Evolutionary conservation across 805 yeast species (phyloP), one percentile per base, ranked within the genome.

Genomic region (Starmera pachycereana): DNA sequence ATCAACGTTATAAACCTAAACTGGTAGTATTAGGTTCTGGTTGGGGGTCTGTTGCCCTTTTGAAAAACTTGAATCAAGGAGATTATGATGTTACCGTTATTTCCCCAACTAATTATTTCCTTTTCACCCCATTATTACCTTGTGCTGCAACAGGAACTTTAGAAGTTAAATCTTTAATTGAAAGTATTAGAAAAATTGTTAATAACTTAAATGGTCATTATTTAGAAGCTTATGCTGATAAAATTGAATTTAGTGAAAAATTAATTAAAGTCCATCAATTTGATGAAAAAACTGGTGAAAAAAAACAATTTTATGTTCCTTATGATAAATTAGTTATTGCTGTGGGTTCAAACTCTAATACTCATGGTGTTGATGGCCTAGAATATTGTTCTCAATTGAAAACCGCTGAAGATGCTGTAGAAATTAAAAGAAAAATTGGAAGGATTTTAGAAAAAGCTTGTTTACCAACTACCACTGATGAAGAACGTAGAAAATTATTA

Each of bases 281-380:
- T 22, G 66, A 63, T 39, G 60, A 70, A 30, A 50, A 52, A 12
- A 57, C 65, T n/a, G 72, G 72, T 36, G 64, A 60, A 32, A 53
- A 50, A 16, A 46, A 58, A 10, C 56, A 61, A 39, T 78, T 76
- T 51, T 78, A 78, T 54, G 74, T 79, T 22, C 85, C 85, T n/a
- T 79, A 79, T 54, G 87, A 79, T 56, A 77, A 78, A 52, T 62
- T 79, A 28, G 81, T 79, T 18, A 63, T 80, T 48, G 85, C 78
- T 3, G 82, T 78, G 32, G 87, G 87, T 19, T 78, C 84, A 8
- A 69, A 75, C 27, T 65, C 84, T 16, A 78, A 79, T 51, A 75
- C 84, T 10, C 83, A 78, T 54, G 85, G 85, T 44, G 85, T 79
- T 29, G 72, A 71, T 43, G 87, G 87, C n/a, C 60, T 79, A 40